These are phyloP conservation scores for Vigna unguiculata DNA, from an alignment of 306 rosid species.

Conservation along the genomic window DNA sequence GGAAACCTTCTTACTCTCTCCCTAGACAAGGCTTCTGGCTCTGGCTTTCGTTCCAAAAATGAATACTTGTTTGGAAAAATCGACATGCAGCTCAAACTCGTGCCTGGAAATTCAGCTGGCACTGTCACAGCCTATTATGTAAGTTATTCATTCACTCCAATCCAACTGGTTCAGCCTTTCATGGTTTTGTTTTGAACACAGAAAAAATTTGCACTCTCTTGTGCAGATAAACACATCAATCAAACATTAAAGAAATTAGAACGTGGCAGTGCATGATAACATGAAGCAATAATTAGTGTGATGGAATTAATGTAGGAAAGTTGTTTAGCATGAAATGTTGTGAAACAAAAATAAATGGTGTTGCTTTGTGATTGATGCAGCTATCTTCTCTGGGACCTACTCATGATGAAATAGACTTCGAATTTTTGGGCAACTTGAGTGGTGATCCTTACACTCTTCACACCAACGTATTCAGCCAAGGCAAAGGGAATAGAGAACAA, in stretches of 20 bases:
- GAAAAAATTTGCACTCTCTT: background rate
- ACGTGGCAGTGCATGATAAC: background rate
- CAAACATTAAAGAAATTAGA: background rate
- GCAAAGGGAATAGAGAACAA: constrained; percentile 70
- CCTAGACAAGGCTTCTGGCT: constrained; percentile 57
- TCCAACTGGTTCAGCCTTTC: no score
- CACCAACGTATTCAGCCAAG: constrained; percentile 64
- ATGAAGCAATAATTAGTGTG: background rate
- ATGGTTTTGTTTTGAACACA: background rate
- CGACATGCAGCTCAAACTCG: constrained; percentile 73
- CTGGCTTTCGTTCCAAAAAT: constrained; percentile 57
- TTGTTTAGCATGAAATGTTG: background rate
- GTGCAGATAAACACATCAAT: background rate
- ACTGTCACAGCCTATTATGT: constrained; percentile 67
- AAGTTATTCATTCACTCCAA: constrained; percentile 6
- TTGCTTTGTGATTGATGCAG: constrained; percentile 47
- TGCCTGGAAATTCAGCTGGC: constrained; percentile 68
- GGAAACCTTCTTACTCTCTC: constrained; percentile 54
- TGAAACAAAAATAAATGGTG: background rate
- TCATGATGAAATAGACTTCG: constrained; percentile 74
- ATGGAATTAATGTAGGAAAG: background rate
- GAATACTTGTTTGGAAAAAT: constrained; percentile 67
- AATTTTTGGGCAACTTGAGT: constrained; percentile 72
- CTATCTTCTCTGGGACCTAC: constrained; percentile 60
- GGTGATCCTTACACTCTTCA: constrained; percentile 76